Conservation (phyloP, 352 stramenopile species). For the Globisporangium echinulatum region DNA sequence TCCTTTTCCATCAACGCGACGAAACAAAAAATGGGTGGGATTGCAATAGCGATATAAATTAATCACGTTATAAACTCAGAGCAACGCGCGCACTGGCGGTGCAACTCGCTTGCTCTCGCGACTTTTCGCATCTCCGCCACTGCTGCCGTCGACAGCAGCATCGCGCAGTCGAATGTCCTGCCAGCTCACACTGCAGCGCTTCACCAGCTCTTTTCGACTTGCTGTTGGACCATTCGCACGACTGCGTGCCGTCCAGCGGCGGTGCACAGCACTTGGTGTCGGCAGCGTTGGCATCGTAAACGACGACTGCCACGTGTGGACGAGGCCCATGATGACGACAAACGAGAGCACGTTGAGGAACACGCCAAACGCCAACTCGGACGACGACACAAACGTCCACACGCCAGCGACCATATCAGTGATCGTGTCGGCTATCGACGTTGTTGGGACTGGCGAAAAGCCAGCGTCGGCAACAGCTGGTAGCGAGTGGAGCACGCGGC, state of each 20-base stretch:
- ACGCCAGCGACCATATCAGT: slow-evolving; percentile 28
- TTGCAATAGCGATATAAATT: neutral
- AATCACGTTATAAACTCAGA: slow-evolving; percentile 2
- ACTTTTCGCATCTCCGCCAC: neutral
- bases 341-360: slow-evolving; percentile 72
- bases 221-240: neutral
- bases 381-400: slow-evolving; percentile 50
- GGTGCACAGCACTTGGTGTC: neutral
- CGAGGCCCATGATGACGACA: slow-evolving; percentile 53
- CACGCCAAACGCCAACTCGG: slow-evolving; percentile 56
- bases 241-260: neutral
- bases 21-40: too few species aligned
- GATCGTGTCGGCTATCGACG: slow-evolving; percentile 25
- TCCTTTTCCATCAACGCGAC: too few species aligned
- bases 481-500: slow-evolving; percentile 58
- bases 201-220: neutral
- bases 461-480: slow-evolving; percentile 19
- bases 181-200: slow-evolving; percentile 12
- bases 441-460: slow-evolving; percentile 24
- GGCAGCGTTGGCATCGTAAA: slow-evolving; percentile 4
- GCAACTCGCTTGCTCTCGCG: neutral
- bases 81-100: slow-evolving; percentile 3
- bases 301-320: slow-evolving; percentile 47
- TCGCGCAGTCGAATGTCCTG: slow-evolving; percentile 10
- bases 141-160: neutral